Conservation (phyloP, 2,329 filamentous ascomycete species). For the Diaporthe sp. region DNA sequence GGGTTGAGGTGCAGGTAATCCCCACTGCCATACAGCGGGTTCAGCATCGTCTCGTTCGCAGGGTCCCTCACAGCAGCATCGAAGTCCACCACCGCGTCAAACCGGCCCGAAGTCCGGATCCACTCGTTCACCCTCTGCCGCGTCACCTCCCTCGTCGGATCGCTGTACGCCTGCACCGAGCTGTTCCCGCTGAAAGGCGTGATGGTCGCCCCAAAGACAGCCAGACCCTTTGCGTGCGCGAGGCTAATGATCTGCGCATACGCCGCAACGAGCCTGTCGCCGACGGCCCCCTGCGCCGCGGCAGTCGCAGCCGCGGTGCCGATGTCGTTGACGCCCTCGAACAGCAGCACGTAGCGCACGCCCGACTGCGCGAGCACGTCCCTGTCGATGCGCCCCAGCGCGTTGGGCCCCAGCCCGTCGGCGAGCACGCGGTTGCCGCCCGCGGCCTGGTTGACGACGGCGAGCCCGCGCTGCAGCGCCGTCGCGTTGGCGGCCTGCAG, state of each 20-base stretch:
- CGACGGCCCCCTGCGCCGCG: slow-evolving; percentile 59
- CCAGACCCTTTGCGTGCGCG: slow-evolving; percentile 65
- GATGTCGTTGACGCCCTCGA: slow-evolving; percentile 76
- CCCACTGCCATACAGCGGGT: slow-evolving; percentile 64
- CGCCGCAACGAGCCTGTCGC: slow-evolving; percentile 63
- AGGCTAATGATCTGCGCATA: slow-evolving; percentile 69
- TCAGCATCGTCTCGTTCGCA: slow-evolving; percentile 59
- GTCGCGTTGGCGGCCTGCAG: slow-evolving; percentile 51
- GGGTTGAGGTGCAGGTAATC: slow-evolving; percentile 73
- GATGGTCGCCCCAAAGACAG: slow-evolving; percentile 69
- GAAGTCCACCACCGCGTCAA: slow-evolving; percentile 75
- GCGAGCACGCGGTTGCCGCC: slow-evolving; percentile 73
- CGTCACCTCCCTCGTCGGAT: slow-evolving; percentile 65
- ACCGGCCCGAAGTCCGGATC: slow-evolving; percentile 66
- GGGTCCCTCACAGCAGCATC: slow-evolving; percentile 67
- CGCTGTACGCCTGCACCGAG: slow-evolving; percentile 61
- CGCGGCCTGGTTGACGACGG: slow-evolving; percentile 72
- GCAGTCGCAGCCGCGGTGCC: slow-evolving; percentile 61
- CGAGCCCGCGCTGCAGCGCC: slow-evolving; percentile 54
- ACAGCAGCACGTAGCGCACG: slow-evolving; percentile 69
- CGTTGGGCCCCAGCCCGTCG: slow-evolving; percentile 72
- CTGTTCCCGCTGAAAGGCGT: slow-evolving; percentile 58
- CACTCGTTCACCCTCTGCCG: slow-evolving; percentile 69
- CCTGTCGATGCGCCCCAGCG: slow-evolving; percentile 68
- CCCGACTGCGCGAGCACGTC: slow-evolving; percentile 70